Percentiles rank a stretch among this genome's conserved stretches.
These are phyloP conservation scores for Xanthoconium purpureum DNA, from an alignment of 768 basidiomycete genomes.

Conservation along the genomic window DNA sequence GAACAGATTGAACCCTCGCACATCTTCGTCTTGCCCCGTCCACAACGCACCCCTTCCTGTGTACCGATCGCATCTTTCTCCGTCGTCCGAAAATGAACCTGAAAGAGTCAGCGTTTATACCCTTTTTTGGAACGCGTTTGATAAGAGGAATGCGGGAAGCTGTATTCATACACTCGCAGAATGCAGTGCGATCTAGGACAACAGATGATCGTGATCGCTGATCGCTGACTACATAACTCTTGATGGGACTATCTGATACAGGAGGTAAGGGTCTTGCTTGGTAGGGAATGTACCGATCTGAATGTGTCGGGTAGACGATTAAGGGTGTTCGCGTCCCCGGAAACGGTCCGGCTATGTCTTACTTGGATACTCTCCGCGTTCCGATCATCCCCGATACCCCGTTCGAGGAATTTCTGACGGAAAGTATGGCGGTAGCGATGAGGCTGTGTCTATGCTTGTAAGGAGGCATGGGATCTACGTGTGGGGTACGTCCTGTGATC, in stretches of 20 bases:
- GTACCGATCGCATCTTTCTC: slow-evolving; percentile 72
- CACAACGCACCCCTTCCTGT: slow-evolving; percentile 53
- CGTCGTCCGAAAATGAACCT: slow-evolving; percentile 67
- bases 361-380: slow-evolving; percentile 79
- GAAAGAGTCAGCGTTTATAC: slow-evolving; percentile 86
- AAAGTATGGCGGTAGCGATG: slow-evolving; percentile 88
- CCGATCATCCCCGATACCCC: slow-evolving; percentile 93
- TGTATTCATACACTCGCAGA: slow-evolving; percentile 91
- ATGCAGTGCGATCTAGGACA: slow-evolving; percentile 52
- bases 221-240: not conserved
- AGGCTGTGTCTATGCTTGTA: slow-evolving; percentile 75
- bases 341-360: slow-evolving; percentile 71
- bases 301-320: slow-evolving; percentile 65
- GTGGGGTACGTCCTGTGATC: slow-evolving; percentile 56
- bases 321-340: slow-evolving; percentile 82
- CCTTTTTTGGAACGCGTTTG: slow-evolving; percentile 93
- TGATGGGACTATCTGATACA: slow-evolving; percentile 17
- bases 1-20: slow-evolving; percentile 80
- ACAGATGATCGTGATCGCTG: not conserved
- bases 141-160: slow-evolving; percentile 71
- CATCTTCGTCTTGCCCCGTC: slow-evolving; percentile 85
- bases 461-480: slow-evolving; percentile 81
- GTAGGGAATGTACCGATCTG: not conserved
- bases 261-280: slow-evolving; percentile 36
- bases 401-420: slow-evolving; percentile 83